phyloP scores from a whole-genome alignment of 495 filamentous ascomycete genomes.

The Penicillium roqueforti region DNA sequence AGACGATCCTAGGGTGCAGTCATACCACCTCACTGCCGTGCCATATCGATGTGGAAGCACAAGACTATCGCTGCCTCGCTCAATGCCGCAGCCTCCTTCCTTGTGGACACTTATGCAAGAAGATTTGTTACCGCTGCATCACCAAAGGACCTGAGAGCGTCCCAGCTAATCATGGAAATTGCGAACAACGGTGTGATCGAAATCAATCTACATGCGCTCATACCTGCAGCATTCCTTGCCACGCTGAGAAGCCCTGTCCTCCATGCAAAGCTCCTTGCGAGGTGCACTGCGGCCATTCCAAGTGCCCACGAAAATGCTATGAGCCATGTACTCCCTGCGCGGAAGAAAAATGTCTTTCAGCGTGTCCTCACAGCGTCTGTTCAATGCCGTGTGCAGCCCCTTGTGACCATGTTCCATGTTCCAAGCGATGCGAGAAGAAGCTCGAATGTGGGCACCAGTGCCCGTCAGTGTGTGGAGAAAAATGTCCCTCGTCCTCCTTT shows the following conservation, averaged over 20 bases:
- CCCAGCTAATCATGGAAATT: constrained; percentile 45
- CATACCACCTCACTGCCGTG: constrained; percentile 54
- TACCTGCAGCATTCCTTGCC: constrained; percentile 50
- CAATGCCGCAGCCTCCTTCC: constrained; percentile 42
- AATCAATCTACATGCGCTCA: constrained; percentile 56
- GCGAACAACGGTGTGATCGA: constrained; percentile 51
- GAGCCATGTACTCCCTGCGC: constrained; percentile 66
- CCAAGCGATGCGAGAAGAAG: constrained; percentile 51
- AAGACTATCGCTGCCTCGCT: constrained; percentile 41
- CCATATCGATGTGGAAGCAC: constrained; percentile 33
- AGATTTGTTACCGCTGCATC: constrained; percentile 48
- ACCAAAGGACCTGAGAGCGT: constrained; percentile 22
- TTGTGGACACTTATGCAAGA: constrained; percentile 62
- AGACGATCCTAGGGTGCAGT: constrained; percentile 47
- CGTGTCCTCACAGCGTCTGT: constrained; percentile 55
- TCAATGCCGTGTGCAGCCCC: constrained; percentile 63
- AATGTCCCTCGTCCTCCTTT: constrained; percentile 50
- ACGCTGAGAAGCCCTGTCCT: constrained; percentile 48
- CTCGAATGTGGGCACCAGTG: constrained; percentile 65
- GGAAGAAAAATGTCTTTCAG: constrained; percentile 50
- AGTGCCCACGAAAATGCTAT: constrained; percentile 53
- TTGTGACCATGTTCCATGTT: constrained; percentile 63
- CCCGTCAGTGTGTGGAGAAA: constrained; percentile 65
- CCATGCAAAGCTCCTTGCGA: constrained; percentile 56
- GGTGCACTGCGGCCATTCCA: constrained; percentile 58